phyloP scores from a whole-genome alignment of 768 basidiomycete genomes.

The Collybiopsis luxurians region DNA sequence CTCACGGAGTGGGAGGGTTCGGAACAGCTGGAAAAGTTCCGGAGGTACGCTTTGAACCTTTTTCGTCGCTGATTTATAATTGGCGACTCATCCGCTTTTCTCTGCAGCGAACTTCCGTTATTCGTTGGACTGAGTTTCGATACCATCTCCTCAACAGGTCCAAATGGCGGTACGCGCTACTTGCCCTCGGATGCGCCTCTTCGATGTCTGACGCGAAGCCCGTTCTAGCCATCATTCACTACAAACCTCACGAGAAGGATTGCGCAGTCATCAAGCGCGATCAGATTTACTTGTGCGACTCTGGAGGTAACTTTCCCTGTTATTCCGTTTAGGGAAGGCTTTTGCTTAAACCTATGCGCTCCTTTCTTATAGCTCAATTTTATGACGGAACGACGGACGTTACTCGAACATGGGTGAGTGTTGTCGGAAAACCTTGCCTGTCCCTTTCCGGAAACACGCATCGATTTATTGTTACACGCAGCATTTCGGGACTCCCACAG shows the following conservation, averaged over 20 bases:
- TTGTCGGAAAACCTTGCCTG: not conserved
- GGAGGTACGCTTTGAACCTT: slow-evolving; percentile 55
- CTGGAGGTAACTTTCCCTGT: slow-evolving; percentile 83
- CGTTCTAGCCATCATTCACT: slow-evolving; percentile 84
- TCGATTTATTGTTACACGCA: slow-evolving; percentile 21
- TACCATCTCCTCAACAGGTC: slow-evolving; percentile 90
- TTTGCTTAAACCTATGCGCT: no score
- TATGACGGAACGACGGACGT: slow-evolving; percentile 95
- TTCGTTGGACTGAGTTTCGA: slow-evolving; percentile 90
- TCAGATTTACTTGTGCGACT: slow-evolving; percentile 68
- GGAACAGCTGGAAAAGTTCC: slow-evolving; percentile 71
- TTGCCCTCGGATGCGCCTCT: not conserved
- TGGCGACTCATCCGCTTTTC: not conserved
- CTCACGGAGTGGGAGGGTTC: slow-evolving; percentile 82
- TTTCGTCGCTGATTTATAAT: not conserved
- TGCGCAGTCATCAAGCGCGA: slow-evolving; percentile 76
- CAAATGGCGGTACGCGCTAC: slow-evolving; percentile 73
- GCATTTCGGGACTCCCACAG: slow-evolving; percentile 87
- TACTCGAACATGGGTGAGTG: slow-evolving; percentile 78
- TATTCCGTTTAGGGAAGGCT: no score
- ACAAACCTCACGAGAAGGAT: slow-evolving; percentile 71
- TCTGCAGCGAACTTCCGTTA: slow-evolving; percentile 61
- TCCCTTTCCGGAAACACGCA: not conserved
- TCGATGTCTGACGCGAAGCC: not conserved
- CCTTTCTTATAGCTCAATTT: slow-evolving; percentile 68